Evolutionary conservation across 2,329 filamentous ascomycete genomes (phyloP), one percentile per base, ranked within the genome.

Genomic region (Epichloe scottii): DNA sequence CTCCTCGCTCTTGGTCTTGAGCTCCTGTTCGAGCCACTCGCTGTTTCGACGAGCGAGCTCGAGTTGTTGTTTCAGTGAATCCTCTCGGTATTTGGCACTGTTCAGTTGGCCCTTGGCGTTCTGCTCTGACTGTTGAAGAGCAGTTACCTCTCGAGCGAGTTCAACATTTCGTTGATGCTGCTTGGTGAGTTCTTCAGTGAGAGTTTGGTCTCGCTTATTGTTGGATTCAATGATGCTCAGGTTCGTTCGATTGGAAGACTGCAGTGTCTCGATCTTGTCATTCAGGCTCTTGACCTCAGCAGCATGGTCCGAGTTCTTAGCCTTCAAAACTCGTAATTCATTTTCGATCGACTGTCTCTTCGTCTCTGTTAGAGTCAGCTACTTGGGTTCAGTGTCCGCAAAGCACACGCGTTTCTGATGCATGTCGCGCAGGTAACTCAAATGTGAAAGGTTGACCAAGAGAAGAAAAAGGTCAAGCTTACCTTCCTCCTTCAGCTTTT

Each of bases 181-280:
- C 48, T 85, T 80, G 40, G 89, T 84, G 19, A 98, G 78, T 60
- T 98, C 93, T 53, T 89, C 84, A 4, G 88, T 83, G 3, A 98
- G 77, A 54, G 83, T 83, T 58, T 95, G 87, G 63, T 96, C 89
- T 38, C 89, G 87, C 10, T 82, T 81, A 50, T 87, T 88, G 68
- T 96, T 96, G 17, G 88, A 85, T 62, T 97, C 91, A 55, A 97
- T 83, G 35, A 96, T 81, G 41, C 87, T 84, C 4, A 97, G 71
- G 14, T 89, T 91, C 56, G 96, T 91, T 55, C 93, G 85, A 63
- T 95, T 97, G 6, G 91, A 93, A 0, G 87, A 83, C 68, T 98
- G 90, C 3, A 98, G 80, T 0, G 88, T 87, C 46, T 84, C 74
- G 60, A 98, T 89, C 59, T 91, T 89, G 53, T 87, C 81, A 60